Percentiles rank a stretch among this genome's conserved stretches.
phyloP scores from a whole-genome alignment of 1,284 basidiomycete species.

The Ustilago bromivora region DNA sequence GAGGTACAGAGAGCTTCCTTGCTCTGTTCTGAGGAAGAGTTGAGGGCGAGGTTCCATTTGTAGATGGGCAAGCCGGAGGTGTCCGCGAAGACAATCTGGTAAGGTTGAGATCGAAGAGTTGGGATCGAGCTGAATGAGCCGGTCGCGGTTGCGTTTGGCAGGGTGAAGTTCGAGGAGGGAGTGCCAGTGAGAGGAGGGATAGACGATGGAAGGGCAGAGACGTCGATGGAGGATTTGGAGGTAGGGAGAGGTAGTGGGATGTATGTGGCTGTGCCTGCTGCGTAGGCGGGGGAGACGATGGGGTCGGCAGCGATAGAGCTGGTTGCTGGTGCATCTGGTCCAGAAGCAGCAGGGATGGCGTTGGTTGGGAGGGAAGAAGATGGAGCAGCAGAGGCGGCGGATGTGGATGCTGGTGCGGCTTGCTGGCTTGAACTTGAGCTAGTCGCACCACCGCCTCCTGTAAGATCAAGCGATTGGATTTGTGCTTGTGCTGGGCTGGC shows the following conservation, averaged over 20 bases:
- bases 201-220: constrained; percentile 32
- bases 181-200: constrained; percentile 23
- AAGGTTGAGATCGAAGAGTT: constrained; percentile 39
- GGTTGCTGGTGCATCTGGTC: constrained; percentile 32
- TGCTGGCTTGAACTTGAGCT: constrained; percentile 16
- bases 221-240: constrained; percentile 30
- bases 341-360: constrained; percentile 25
- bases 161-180: constrained; percentile 59
- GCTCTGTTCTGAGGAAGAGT: constrained; percentile 23
- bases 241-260: constrained; percentile 34
- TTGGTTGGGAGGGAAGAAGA: constrained; percentile 13
- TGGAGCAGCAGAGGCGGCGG: constrained; percentile 9
- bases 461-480: constrained; percentile 31
- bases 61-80: constrained; percentile 33
- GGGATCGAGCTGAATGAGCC: constrained; percentile 41
- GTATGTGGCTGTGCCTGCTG: constrained; percentile 46
- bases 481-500: constrained; percentile 24
- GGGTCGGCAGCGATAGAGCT: constrained; percentile 30
- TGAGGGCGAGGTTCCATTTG: constrained; percentile 43
- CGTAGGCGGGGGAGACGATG: constrained; percentile 33
- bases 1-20: constrained; percentile 53
- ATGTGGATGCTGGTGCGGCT: constrained; percentile 14
- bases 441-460: constrained; percentile 14
- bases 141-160: constrained; percentile 48
- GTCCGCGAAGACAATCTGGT: constrained; percentile 50